Conservation (phyloP, 768 basidiomycete genomes). For the Suillus discolor region DNA sequence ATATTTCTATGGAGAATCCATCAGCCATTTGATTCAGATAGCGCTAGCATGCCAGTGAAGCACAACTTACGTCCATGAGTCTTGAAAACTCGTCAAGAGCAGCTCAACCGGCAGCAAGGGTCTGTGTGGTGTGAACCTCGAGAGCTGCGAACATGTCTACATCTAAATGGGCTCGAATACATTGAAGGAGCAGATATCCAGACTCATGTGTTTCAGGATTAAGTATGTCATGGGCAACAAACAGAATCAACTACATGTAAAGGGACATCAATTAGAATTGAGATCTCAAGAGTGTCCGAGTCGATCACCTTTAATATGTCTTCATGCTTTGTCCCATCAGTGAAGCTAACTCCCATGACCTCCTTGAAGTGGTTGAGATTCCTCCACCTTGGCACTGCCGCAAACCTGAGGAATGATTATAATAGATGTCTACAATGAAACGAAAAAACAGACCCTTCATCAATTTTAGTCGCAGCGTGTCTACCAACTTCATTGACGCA, state of each 20-base stretch:
- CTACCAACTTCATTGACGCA: too few relatives aligned
- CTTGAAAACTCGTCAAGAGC: constrained; percentile 21
- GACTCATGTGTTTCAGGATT: constrained; percentile 3
- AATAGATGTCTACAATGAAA: not conserved
- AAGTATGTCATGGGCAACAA: constrained; percentile 30
- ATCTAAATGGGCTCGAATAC: constrained; percentile 34
- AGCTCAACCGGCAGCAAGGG: constrained; percentile 21
- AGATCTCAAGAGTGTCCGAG: not conserved
- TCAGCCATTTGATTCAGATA: too few relatives aligned
- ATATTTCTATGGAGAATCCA: too few relatives aligned
- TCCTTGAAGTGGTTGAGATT: constrained; percentile 21
- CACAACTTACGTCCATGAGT: constrained; percentile 23
- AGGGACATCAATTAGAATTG: not conserved
- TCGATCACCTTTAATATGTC: constrained; percentile 25
- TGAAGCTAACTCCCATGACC: not conserved
- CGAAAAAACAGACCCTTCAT: not conserved
- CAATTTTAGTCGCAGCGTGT: not conserved
- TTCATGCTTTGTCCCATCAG: constrained; percentile 30
- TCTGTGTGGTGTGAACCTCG: constrained; percentile 35
- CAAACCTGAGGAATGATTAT: constrained; percentile 15
- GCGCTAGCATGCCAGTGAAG: not conserved
- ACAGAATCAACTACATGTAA: constrained; percentile 29
- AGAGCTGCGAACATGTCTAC: constrained; percentile 33
- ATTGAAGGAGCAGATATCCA: constrained; percentile 30
- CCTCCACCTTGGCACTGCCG: constrained; percentile 34